Base-by-base conservation (phyloP, 2,329 filamentous ascomycete genomes). In the Beauveria scarabaeidicola region DNA sequence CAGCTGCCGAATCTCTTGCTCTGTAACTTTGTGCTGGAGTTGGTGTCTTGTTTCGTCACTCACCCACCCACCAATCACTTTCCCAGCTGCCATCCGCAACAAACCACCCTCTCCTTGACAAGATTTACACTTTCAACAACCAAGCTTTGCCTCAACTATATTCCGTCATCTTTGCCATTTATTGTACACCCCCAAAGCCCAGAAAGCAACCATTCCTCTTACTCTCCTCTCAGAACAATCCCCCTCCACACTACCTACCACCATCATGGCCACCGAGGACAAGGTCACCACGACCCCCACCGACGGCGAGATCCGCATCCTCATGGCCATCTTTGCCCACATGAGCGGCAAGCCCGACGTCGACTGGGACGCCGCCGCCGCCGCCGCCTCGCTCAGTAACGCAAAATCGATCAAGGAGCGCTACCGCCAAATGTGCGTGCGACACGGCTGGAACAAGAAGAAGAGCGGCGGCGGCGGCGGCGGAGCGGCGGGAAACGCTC, bases 311-410 rank as follows among this genome's bases (percentile, higher is more conserved):
- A 64, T 72, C 46, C 68, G 70, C 32, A 74, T 76, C 65, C 69
- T 77, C 65, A 74, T 75, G 58, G 70, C 72, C 13, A 67, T 77
- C 43, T 76, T 77, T 61, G 69, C 75, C 64, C 73, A 75, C 64
- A 74, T 77, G 70, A 72, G 66, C 5, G 64, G 70, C 47, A 74
- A 73, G 62, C 73, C 72, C 7, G 71, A 75, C 8, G 70, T 76
- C 29, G 67, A 79, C 65, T 79, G 73, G 69, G 67, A 72, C 17
- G 63, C 67, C 1, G 71, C 79, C 44, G 76, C 75, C 5, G 9
- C 46, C 2, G 64, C 67, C 13, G 63, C 75, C 15, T 69, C 68
- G 3, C 70, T 77, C 57, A 76, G 76, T 61, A 71, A 75, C 52
- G 72, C 68, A 54, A 75, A 73, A 52, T 76, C 73, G 60, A 75